phyloP scores from a whole-genome alignment of 257 asterid species.

The Penstemon newberryi region DNA sequence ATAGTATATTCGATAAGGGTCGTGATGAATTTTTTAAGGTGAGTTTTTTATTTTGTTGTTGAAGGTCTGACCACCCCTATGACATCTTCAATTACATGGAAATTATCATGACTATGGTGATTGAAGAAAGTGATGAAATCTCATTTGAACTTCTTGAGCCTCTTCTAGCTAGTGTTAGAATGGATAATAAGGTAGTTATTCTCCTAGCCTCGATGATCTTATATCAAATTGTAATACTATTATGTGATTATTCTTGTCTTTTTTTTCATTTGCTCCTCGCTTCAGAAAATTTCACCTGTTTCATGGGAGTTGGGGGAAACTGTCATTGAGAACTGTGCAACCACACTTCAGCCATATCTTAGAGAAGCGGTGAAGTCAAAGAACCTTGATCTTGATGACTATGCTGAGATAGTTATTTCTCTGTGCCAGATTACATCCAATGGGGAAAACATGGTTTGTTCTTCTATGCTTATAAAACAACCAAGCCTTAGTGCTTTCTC shows the following conservation, averaged over 20 bases:
- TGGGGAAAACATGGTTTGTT: constrained; percentile 42
- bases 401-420: constrained; percentile 41
- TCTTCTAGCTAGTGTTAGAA: constrained; percentile 54
- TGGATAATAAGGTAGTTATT: constrained; percentile 46
- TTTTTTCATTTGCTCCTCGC: constrained; percentile 22
- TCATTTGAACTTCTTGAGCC: constrained; percentile 53
- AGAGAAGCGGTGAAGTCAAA: constrained; percentile 38
- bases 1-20: no score
- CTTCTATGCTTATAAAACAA: not conserved
- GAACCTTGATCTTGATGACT: constrained; percentile 43
- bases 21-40: not conserved
- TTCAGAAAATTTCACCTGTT: constrained; percentile 45
- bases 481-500: no score
- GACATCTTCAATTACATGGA: constrained; percentile 46
- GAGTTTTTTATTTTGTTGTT: constrained; percentile 25
- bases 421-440: constrained; percentile 36
- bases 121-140: constrained; percentile 53
- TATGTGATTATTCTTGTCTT: constrained; percentile 19
- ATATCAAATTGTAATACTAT: constrained; percentile 13
- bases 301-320: constrained; percentile 58
- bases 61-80: constrained; percentile 47
- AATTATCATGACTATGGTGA: constrained; percentile 47
- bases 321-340: constrained; percentile 49
- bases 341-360: constrained; percentile 39
- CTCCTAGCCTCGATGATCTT: constrained; percentile 4